Percentiles rank a stretch among this genome's conserved stretches.
These are phyloP conservation scores for Phragmites australis DNA, from an alignment of 176 grass and related monocot species.

Conservation along the genomic window DNA sequence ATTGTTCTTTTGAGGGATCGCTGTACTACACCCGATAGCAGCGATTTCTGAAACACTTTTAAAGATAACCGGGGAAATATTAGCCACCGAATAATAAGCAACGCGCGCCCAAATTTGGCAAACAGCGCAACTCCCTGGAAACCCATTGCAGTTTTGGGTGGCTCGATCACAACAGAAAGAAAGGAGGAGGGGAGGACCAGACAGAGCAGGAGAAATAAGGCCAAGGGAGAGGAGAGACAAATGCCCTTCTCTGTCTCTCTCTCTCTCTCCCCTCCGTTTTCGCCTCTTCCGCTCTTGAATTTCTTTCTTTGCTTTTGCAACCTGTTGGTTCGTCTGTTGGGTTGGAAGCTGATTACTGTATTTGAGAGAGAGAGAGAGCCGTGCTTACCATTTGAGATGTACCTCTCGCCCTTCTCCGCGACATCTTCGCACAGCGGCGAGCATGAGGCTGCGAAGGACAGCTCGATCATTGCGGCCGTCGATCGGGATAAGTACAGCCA, in stretches of 20 bases:
- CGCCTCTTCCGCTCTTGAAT: background rate
- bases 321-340: background rate
- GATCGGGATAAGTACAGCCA: constrained; percentile 87
- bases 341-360: background rate
- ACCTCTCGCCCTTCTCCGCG: constrained; percentile 45
- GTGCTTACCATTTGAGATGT: constrained; percentile 32
- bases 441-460: constrained; percentile 21
- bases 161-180: constrained; percentile 16
- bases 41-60: too few relatives aligned
- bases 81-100: constrained; percentile 40
- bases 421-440: constrained; percentile 30
- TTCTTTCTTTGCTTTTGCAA: background rate
- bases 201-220: constrained; percentile 44
- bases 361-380: background rate
- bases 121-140: constrained; percentile 1
- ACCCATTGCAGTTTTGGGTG: constrained; percentile 17
- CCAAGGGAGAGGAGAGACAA: constrained; percentile 46
- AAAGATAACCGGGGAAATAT: too few relatives aligned
- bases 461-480: constrained; percentile 54
- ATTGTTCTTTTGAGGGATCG: too few relatives aligned
- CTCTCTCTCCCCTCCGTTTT: constrained; percentile 27
- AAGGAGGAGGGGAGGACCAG: constrained; percentile 26
- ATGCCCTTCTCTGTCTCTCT: constrained; percentile 37
- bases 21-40: too few relatives aligned
- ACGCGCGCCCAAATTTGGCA: constrained; percentile 36